These are phyloP conservation scores for Fraxinus albicans DNA, from an alignment of 305 asterid genomes.

Conservation along the genomic window DNA sequence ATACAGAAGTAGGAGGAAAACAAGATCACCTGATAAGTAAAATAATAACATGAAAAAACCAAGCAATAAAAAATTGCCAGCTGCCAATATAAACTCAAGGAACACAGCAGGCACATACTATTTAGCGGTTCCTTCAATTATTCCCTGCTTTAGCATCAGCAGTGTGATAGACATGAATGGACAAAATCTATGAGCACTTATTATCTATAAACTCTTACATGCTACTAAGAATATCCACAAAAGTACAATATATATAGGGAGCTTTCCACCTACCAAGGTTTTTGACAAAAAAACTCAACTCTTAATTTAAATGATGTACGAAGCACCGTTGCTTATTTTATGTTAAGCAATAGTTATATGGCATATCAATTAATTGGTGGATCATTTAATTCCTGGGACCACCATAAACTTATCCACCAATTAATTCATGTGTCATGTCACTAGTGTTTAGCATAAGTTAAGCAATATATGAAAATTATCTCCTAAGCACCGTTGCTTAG, in stretches of 20 bases:
- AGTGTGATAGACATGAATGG: background rate
- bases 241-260: background rate
- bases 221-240: background rate
- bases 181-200: background rate
- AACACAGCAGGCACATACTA: background rate
- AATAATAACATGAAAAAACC: constrained; percentile 3
- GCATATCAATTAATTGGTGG: background rate
- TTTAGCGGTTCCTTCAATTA: background rate
- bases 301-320: background rate
- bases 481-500: too few species aligned
- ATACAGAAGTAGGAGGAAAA: background rate
- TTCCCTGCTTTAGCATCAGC: background rate
- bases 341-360: background rate
- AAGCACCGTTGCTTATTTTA: background rate
- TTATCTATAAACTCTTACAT: background rate
- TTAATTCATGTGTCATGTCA: too few species aligned
- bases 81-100: constrained; percentile 8
- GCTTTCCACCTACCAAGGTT: too few species aligned
- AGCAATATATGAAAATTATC: too few species aligned
- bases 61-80: constrained; percentile 16
- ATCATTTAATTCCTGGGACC: too few species aligned
- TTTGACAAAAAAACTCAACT: too few species aligned
- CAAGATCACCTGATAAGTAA: background rate
- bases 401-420: too few species aligned
- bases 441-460: too few species aligned